Percentiles rank a stretch among this genome's conserved stretches.
Conservation (phyloP, 2,329 filamentous ascomycete species). For the Pseudocercospora musae region DNA sequence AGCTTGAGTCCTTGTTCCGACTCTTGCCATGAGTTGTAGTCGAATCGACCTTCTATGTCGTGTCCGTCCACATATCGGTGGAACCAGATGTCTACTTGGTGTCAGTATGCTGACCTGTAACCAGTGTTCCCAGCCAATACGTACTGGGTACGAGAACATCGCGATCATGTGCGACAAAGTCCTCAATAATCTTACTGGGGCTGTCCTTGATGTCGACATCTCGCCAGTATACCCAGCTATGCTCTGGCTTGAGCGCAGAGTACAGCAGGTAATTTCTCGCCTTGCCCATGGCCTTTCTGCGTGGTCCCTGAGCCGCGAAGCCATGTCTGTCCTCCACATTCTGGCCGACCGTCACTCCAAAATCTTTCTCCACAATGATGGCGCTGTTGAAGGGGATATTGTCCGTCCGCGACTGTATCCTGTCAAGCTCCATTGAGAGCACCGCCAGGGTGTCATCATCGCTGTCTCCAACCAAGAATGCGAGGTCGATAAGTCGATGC, state of each 20-base stretch:
- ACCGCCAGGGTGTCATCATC: constrained; percentile 88
- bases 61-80: constrained; percentile 73
- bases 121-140: constrained; percentile 36
- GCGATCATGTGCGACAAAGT: constrained; percentile 89
- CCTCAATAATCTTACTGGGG: constrained; percentile 86
- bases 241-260: constrained; percentile 81
- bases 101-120: constrained; percentile 18
- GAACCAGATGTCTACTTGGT: constrained; percentile 81
- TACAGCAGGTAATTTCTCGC: constrained; percentile 90
- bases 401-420: constrained; percentile 75
- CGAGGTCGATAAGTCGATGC: constrained; percentile 90
- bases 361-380: constrained; percentile 86
- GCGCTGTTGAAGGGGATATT: constrained; percentile 82
- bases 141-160: constrained; percentile 93
- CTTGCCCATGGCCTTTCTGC: constrained; percentile 83
- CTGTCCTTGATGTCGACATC: constrained; percentile 96
- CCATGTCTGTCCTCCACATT: constrained; percentile 77
- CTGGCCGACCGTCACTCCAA: constrained; percentile 72
- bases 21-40: constrained; percentile 99
- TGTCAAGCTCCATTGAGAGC: constrained; percentile 77
- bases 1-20: constrained; percentile 79
- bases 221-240: constrained; percentile 98
- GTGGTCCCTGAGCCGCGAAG: constrained; percentile 82
- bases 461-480: constrained; percentile 89
- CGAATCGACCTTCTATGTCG: constrained; percentile 95